phyloP scores from a whole-genome alignment of 352 stramenopile species.

The Globisporangium paddicum region DNA sequence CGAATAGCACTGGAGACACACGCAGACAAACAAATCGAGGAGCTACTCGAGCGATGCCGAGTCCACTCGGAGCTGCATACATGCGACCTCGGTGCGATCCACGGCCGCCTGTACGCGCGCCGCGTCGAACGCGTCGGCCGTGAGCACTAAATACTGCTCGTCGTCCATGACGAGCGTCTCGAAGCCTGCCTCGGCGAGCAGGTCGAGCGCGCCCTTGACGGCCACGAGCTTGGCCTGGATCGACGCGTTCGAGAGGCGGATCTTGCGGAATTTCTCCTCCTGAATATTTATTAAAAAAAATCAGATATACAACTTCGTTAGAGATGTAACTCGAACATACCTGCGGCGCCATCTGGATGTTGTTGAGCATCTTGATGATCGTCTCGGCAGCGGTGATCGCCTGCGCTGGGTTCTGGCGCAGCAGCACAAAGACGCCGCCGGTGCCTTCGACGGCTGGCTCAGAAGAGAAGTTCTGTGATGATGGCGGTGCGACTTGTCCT shows the following conservation, averaged over 20 bases:
- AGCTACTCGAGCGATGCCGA: slow-evolving; percentile 13
- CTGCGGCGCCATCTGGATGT: slow-evolving; percentile 58
- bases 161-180: slow-evolving; percentile 29
- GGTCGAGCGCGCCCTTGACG: slow-evolving; percentile 46
- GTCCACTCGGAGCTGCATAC: slow-evolving; percentile 66
- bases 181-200: slow-evolving; percentile 60
- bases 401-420: slow-evolving; percentile 39
- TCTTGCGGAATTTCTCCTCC: slow-evolving; percentile 71
- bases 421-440: slow-evolving; percentile 56
- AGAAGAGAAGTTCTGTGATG: neutral
- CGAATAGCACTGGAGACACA: neutral
- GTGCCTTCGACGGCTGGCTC: slow-evolving; percentile 8
- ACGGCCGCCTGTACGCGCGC: slow-evolving; percentile 51
- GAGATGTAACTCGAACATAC: slow-evolving; percentile 11
- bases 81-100: slow-evolving; percentile 56
- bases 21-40: neutral
- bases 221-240: slow-evolving; percentile 67
- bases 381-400: slow-evolving; percentile 58
- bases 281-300: too few species aligned
- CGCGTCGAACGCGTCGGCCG: slow-evolving; percentile 24
- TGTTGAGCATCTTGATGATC: slow-evolving; percentile 67
- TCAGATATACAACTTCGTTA: neutral
- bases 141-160: slow-evolving; percentile 56
- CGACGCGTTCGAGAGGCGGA: slow-evolving; percentile 48
- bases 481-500: neutral